Evolutionary conservation across 202 grass and related monocot species (phyloP), one percentile per base, ranked within the genome.

Genomic region (Setaria viridis): DNA sequence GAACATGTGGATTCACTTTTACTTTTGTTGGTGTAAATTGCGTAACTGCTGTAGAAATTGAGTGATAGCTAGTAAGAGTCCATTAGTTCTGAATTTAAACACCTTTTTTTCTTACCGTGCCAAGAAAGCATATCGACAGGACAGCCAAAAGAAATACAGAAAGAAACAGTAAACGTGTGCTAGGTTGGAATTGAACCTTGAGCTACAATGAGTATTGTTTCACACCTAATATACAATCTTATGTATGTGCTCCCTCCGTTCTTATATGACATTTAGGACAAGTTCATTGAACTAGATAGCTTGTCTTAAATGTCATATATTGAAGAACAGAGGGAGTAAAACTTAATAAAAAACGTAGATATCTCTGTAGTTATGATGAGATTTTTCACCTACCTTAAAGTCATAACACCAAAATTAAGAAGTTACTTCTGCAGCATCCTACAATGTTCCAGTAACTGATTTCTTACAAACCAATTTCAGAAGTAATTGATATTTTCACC

Each of bases 401-500:
- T 3, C 46, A 2, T 48, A 48, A 48, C 46, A 77, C 45, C 7
- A 46, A 78, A 70, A 30, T 60, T 30, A 78, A 78, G 17, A 62
- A 77, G 39, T 30, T 68, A 76, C 35, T 53, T 76, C 17, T 55
- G 16, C 43, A 67, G 55, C 6, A 47, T 21, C 16, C 41, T 46
- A 69, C 7, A 12, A 70, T 47, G 21, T 62, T 62, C 3, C 25
- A 30, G 25, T 62, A 62, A 62, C 21, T 62, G 58, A 62, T 25
- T 62, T 62, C 21, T 62, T 30, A 21, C 10, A 62, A 30, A 33
- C 16, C 47, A 65, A 63, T 5, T 37, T 55, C 77, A 74, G 25
- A 67, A 74, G 48, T 64, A 72, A 55, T 10, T 72, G 56, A 41
- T 17, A 34, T 72, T 30, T 64, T 88, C 46, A 86, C 19, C 70